Percentiles rank a stretch among this genome's conserved stretches.
These are phyloP conservation scores for Vitis hybrid DNA, from an alignment of 177 flowering plant species.

Conservation along the genomic window DNA sequence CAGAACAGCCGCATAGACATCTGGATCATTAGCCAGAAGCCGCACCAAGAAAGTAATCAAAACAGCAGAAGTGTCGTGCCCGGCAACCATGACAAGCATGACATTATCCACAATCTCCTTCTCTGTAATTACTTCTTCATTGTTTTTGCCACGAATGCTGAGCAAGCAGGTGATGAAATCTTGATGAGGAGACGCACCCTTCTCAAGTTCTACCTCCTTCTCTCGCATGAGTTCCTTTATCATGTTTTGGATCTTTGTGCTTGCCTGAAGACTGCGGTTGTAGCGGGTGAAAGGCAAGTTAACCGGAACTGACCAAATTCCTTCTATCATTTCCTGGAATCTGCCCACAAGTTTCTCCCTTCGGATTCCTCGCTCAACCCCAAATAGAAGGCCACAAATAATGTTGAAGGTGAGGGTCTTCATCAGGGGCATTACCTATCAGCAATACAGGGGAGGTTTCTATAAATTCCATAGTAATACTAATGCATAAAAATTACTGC, in stretches of 20 bases:
- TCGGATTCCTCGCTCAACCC: conserved; percentile 39
- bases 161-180: conserved; percentile 63
- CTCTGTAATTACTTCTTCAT: conserved; percentile 28
- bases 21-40: conserved; percentile 43
- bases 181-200: conserved; percentile 32
- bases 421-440: conserved; percentile 58
- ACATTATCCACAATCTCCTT: conserved; percentile 58
- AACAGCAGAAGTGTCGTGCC: conserved; percentile 61
- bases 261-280: conserved; percentile 49
- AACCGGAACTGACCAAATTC: conserved; percentile 62
- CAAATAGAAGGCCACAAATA: conserved; percentile 52
- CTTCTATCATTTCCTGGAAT: conserved; percentile 45
- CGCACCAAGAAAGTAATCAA: conserved; percentile 56
- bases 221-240: conserved; percentile 36
- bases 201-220: conserved; percentile 35
- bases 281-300: conserved; percentile 64
- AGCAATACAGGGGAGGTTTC: background rate
- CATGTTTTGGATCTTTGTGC: conserved; percentile 30
- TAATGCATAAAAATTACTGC: background rate
- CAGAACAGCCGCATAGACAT: conserved; percentile 42
- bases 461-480: no score
- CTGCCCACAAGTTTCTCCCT: conserved; percentile 30
- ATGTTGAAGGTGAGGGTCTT: conserved; percentile 65
- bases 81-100: conserved; percentile 57
- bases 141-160: conserved; percentile 26